Conservation (phyloP, 768 basidiomycete species). For the Tricholoma matsutake region DNA sequence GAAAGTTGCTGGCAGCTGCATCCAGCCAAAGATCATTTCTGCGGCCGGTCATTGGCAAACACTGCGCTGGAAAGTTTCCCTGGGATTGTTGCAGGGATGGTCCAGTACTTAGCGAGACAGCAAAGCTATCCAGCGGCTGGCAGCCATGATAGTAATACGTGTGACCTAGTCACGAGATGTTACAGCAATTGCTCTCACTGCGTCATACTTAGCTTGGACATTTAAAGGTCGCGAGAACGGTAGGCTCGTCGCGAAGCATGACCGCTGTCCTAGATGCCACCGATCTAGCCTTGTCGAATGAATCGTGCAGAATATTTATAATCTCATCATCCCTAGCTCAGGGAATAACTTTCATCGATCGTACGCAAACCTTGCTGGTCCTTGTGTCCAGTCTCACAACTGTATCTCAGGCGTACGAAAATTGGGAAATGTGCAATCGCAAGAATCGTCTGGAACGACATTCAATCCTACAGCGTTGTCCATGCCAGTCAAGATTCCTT, state of each 20-base stretch:
- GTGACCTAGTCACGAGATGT: constrained; percentile 8
- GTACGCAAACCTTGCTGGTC: constrained; percentile 6
- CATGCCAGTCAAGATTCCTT: constrained; percentile 45
- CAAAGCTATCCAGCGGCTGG: too few relatives aligned
- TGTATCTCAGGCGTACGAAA: neutral
- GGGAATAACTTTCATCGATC: constrained; percentile 22
- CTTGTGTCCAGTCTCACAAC: neutral
- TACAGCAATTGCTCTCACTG: neutral
- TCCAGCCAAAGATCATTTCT: too few relatives aligned
- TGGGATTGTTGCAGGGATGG: too few relatives aligned
- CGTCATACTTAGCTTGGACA: neutral
- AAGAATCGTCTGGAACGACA: neutral
- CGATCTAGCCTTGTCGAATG: constrained; percentile 5
- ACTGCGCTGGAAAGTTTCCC: too few relatives aligned
- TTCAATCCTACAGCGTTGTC: constrained; percentile 14
- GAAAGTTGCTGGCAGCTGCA: too few relatives aligned
- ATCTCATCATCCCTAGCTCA: constrained; percentile 24
- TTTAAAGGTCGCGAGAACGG: neutral
- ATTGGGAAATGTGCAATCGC: neutral
- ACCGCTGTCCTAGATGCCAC: neutral
- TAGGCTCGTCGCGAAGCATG: neutral
- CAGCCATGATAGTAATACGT: too few relatives aligned
- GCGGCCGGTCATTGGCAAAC: too few relatives aligned
- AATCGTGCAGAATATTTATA: constrained; percentile 31
- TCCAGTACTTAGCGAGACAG: too few relatives aligned